Conservation (phyloP, 2,329 filamentous ascomycete genomes). For the Colletotrichum sojae region DNA sequence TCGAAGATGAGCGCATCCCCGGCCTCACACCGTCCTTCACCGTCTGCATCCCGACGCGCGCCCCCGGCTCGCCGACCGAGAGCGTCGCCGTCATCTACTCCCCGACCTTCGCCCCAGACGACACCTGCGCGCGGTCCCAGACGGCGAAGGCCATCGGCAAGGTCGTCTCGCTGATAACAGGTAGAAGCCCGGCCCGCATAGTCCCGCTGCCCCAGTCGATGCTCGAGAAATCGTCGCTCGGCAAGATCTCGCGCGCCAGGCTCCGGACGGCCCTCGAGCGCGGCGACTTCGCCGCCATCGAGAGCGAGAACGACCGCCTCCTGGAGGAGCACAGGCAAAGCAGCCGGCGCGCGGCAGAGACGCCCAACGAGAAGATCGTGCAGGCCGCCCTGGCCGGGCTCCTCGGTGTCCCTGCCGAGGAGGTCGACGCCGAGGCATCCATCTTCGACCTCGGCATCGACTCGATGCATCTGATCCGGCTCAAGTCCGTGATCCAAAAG, state of each 20-base stretch:
- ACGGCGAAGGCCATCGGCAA: conserved; percentile 39
- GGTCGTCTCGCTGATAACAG: conserved; percentile 23
- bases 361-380: conserved; percentile 41
- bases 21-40: conserved; percentile 47
- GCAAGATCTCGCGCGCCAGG: conserved; percentile 57
- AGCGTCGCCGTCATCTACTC: conserved; percentile 56
- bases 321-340: conserved; percentile 41
- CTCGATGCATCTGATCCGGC: conserved; percentile 58
- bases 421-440: conserved; percentile 45
- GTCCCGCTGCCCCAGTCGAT: conserved; percentile 23
- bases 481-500: conserved; percentile 53
- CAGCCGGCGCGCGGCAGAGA: conserved; percentile 43
- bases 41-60: conserved; percentile 55
- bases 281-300: conserved; percentile 46
- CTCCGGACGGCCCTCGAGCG: conserved; percentile 51
- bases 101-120: conserved; percentile 46
- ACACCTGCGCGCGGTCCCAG: conserved; percentile 44
- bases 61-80: conserved; percentile 51
- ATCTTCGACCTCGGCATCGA: conserved; percentile 53
- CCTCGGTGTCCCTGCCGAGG: conserved; percentile 30
- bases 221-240: conserved; percentile 25
- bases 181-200: conserved; percentile 26
- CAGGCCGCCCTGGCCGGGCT: conserved; percentile 41
- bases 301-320: conserved; percentile 29
- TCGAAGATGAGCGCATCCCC: conserved; percentile 52